Evolutionary conservation across 768 basidiomycete genomes (phyloP).

Genomic region (Scleroderma citrinum): DNA sequence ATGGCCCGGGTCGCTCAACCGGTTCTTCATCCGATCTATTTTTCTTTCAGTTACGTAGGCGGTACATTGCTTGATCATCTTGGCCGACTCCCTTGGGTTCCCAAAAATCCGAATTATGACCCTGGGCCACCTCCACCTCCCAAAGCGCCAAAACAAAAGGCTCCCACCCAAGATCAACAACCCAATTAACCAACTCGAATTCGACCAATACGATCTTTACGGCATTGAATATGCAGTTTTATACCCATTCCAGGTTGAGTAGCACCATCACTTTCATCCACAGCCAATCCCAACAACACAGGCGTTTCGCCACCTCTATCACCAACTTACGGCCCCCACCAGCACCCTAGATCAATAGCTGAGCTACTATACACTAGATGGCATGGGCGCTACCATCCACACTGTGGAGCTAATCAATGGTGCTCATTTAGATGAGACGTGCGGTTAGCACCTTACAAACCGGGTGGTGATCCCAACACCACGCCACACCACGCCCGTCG

Average conservation of each 20-base stretch:
- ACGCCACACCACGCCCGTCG: too few relatives aligned
- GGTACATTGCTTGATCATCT: conserved; percentile 41
- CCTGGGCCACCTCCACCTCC: conserved; percentile 62
- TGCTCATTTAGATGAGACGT: too few relatives aligned
- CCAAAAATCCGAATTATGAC: conserved; percentile 64
- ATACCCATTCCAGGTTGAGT: neutral
- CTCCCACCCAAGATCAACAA: neutral
- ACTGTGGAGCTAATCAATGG: too few relatives aligned
- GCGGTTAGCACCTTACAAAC: too few relatives aligned
- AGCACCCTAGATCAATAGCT: neutral
- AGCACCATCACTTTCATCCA: neutral
- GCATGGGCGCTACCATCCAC: neutral
- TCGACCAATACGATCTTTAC: neutral
- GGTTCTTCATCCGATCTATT: conserved; percentile 36
- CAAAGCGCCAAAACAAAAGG: conserved; percentile 22
- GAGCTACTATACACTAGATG: neutral
- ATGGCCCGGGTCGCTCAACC: conserved; percentile 37
- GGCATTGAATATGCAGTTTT: neutral
- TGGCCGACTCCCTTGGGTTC: conserved; percentile 39
- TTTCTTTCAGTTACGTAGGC: conserved; percentile 48
- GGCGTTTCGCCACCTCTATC: neutral
- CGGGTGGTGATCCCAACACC: too few relatives aligned
- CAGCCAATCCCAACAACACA: neutral
- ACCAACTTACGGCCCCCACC: neutral
- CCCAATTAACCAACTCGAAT: neutral